These are phyloP conservation scores for Claviceps purpurea DNA, from an alignment of 2,329 filamentous ascomycete species.

Conservation along the genomic window DNA sequence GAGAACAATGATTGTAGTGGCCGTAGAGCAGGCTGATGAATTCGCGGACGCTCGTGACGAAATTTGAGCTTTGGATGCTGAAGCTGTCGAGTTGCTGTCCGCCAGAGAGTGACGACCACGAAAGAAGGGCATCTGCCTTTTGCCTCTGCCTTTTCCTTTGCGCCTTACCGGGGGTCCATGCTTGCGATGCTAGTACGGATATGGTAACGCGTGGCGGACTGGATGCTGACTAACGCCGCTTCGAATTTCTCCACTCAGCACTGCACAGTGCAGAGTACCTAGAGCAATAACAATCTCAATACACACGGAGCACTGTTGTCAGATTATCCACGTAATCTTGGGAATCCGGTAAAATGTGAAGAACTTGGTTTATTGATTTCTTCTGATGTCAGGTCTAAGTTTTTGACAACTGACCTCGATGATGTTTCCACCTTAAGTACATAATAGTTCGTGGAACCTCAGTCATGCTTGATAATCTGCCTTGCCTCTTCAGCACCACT, in stretches of 20 bases:
- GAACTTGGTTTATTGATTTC: too few species aligned
- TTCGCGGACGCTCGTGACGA: slow-evolving; percentile 1
- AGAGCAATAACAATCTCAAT: too few species aligned
- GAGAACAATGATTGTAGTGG: too few species aligned
- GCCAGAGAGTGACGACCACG: neutral
- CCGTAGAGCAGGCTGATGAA: neutral
- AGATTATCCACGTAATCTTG: too few species aligned
- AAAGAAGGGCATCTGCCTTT: neutral
- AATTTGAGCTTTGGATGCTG: slow-evolving; percentile 1
- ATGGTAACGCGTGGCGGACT: neutral
- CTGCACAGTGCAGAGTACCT: neutral
- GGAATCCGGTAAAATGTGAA: too few species aligned
- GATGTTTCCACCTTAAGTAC: too few species aligned
- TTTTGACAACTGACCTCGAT: too few species aligned
- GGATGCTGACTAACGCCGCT: slow-evolving; percentile 10
- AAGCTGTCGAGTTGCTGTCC: neutral
- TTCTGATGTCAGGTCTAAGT: too few species aligned
- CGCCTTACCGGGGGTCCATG: neutral
- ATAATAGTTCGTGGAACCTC: too few species aligned
- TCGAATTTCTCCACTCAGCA: slow-evolving; percentile 22
- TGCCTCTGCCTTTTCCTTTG: neutral
- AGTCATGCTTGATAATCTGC: too few species aligned
- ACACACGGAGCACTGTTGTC: too few species aligned
- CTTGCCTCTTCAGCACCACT: too few species aligned
- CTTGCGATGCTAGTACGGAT: neutral